Conservation (phyloP, 1,284 basidiomycete genomes). For the Microbotryum saponariae region DNA sequence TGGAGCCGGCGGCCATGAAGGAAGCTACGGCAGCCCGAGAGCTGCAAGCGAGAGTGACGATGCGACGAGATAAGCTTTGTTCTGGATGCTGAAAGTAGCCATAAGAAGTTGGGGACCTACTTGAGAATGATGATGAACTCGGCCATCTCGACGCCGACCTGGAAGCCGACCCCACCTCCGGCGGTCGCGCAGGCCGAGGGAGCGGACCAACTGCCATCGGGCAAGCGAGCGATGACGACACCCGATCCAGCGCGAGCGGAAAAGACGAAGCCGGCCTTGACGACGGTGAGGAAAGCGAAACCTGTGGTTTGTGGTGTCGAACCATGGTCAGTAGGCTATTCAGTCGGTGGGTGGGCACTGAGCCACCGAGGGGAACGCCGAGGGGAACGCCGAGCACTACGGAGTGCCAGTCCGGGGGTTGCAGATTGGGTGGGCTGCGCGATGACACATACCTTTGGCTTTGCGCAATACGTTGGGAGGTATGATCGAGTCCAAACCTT, state of each 20-base stretch:
- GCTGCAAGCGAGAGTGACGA: constrained; percentile 31
- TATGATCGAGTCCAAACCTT: constrained; percentile 39
- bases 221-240: constrained; percentile 77
- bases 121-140: constrained; percentile 93
- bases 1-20: constrained; percentile 90
- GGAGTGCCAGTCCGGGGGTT: neutral
- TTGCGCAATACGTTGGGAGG: constrained; percentile 53
- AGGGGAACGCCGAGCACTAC: neutral
- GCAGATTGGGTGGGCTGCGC: neutral
- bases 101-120: constrained; percentile 46
- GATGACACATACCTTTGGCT: constrained; percentile 50
- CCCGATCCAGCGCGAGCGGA: constrained; percentile 70
- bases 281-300: constrained; percentile 35
- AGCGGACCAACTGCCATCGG: constrained; percentile 88
- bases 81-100: no score
- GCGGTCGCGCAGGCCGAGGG: constrained; percentile 94
- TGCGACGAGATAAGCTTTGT: no score
- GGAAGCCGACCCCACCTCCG: constrained; percentile 68
- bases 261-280: constrained; percentile 50
- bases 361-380: no score
- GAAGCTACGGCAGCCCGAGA: constrained; percentile 54
- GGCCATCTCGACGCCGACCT: constrained; percentile 53
- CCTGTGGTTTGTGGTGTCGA: constrained; percentile 9
- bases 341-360: neutral
- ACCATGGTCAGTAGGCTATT: neutral